Evolutionary conservation across 1,139 yeast species (phyloP).

Genomic region (Wickerhamomyces sp.): DNA sequence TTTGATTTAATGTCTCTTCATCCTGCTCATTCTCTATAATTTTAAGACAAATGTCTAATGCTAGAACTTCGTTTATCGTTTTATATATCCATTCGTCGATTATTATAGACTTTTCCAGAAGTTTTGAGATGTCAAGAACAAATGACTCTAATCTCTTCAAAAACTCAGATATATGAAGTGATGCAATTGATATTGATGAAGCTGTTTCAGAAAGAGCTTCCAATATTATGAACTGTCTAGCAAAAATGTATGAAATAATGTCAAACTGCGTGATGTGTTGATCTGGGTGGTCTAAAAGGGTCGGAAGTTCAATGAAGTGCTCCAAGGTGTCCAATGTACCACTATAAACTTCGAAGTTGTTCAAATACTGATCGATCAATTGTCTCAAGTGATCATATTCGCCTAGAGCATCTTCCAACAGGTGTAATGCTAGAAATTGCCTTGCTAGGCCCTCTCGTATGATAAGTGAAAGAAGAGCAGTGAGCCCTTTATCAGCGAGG

Average conservation of each 20-base stretch:
- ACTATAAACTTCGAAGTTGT: conserved; percentile 27
- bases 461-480: conserved; percentile 29
- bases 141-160: conserved; percentile 33
- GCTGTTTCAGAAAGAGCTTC: conserved; percentile 27
- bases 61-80: conserved; percentile 16
- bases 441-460: conserved; percentile 38
- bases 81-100: conserved; percentile 22
- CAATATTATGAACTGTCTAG: conserved; percentile 32
- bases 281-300: conserved; percentile 2
- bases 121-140: conserved; percentile 35
- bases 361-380: background rate
- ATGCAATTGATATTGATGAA: conserved; percentile 34
- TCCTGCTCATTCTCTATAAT: conserved; percentile 7
- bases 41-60: conserved; percentile 12
- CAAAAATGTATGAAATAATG: conserved; percentile 28
- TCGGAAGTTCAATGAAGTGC: conserved; percentile 1
- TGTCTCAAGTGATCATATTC: conserved; percentile 28
- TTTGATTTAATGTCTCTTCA: conserved; percentile 8
- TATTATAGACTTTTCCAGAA: conserved; percentile 17
- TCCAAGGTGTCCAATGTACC: conserved; percentile 9
- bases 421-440: conserved; percentile 45
- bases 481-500: conserved; percentile 25
- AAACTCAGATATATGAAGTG: conserved; percentile 28
- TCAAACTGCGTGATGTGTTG: conserved; percentile 6
- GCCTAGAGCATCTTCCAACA: conserved; percentile 54